Base-by-base conservation (phyloP, 495 filamentous ascomycete species). In the Daldinia decipiens region DNA sequence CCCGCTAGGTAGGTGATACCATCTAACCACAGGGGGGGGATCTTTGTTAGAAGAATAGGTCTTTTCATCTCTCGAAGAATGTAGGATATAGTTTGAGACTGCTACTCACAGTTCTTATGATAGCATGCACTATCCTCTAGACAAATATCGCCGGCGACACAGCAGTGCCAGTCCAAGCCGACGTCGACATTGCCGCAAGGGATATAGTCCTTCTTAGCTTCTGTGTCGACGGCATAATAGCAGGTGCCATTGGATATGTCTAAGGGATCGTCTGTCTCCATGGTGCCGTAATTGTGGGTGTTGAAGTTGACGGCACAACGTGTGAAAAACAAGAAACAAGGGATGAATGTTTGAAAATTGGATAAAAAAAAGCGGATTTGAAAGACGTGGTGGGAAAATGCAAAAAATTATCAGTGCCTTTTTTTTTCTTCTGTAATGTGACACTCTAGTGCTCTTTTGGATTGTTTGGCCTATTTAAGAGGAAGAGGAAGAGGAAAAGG, bases 201-300 rank as follows among this genome's bases (percentile, higher is more conserved):
- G 5, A 82, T 75, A 45, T 77, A 82, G 0, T 53, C 39, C 0
- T 56, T 7, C 2, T 60, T 43, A 1, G 68, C 12, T 17, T 51
- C 4, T 6, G 52, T 47, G 5, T 62, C 61, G 5, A 29, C 38
- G n/a, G 55, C 64, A 7, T 50, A 76, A 47, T 71, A 79, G 67
- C 81, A 82, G 40, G 76, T 78, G 34, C 81, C 81, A 29, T 81
- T 79, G 40, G 78, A 79, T 56, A 81, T 74, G 40, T 62, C 34
- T 0, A 57, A 27, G 27, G 51, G 38, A 17, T 40, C 54, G 5
- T 34, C n/a, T 15, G 17, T 7, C 0, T 32, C 58, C 75, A 77
- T 77, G 7, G 29, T 69, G 61, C 26, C 47, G 53, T 21, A 21
- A 21, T 45, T 45, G 40, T 15, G 45, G 45, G 29, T 54, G 59